Conservation (phyloP, 2,329 filamentous ascomycete genomes). For the Epicoccum sorghinum region DNA sequence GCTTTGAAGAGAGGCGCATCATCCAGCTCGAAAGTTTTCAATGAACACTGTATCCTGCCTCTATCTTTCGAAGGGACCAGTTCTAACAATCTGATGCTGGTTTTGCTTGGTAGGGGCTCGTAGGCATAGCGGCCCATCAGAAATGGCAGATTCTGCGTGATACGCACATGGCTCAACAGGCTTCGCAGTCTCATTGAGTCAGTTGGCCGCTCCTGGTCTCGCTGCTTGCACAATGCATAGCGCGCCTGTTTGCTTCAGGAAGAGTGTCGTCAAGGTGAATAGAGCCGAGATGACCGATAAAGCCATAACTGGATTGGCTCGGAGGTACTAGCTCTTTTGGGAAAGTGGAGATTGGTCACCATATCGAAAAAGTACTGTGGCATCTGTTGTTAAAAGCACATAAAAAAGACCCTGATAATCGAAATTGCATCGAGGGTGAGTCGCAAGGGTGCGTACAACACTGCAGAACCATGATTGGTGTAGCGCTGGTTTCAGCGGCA, state of each 20-base stretch:
- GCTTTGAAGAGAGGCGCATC: conserved; percentile 20
- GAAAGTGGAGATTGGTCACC: conserved; percentile 4
- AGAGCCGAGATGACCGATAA: neutral
- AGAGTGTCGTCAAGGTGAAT: neutral
- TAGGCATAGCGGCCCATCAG: conserved; percentile 27
- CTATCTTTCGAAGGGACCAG: conserved; percentile 21
- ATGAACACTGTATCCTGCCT: conserved; percentile 19
- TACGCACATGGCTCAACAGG: conserved; percentile 21
- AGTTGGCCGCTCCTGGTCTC: neutral
- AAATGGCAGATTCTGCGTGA: conserved; percentile 22
- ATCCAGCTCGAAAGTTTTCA: neutral
- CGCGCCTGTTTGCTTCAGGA: neutral
- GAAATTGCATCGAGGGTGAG: neutral
- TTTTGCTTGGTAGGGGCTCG: conserved; percentile 25
- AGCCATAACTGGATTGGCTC: neutral
- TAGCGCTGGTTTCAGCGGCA: too few relatives aligned
- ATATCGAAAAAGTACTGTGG: neutral
- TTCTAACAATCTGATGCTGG: conserved; percentile 30
- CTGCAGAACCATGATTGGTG: too few relatives aligned
- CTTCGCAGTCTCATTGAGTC: conserved; percentile 26
- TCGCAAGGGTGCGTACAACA: too few relatives aligned
- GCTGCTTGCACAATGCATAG: neutral
- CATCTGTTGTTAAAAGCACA: neutral
- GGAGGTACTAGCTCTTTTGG: conserved; percentile 4
- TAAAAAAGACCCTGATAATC: neutral